Base-by-base conservation (phyloP, 495 filamentous ascomycete genomes). In the Pseudevernia furfuracea region DNA sequence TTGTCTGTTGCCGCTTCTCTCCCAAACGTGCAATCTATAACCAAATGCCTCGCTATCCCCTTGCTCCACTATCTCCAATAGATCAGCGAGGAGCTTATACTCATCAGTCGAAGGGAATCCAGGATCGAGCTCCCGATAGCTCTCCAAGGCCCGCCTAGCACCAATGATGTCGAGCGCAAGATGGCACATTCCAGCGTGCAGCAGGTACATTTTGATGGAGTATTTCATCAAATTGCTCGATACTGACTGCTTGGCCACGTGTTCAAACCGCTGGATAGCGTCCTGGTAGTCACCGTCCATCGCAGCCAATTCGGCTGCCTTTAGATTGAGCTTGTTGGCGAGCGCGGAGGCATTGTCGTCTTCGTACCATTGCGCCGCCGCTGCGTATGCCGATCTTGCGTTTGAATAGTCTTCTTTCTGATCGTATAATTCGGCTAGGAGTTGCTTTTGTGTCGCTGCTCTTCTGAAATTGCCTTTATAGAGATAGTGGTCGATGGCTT, bases 131-230 rank as follows among this genome's bases (percentile, higher is more conserved):
- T 96, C 90, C 38, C 83, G 82, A 76, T 95, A 96, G 64, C 77
- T 82, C 69, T 93, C 86, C 28, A 96, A 75, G 34, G 91, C 92
- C 39, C 89, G 85, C 68, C 85, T 87, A 9, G 85, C 79, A 28
- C 83, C 88, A 53, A 96, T 87, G 66, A 87, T 75, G 71, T 55
- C 56, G 19, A 23, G n/a, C 61, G 90, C 89, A 44, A 95, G 79
- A 67, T 88, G 84, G 75, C 89, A 93, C 59, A 97, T 85, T 44
- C 90, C 91, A 1, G 90, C 89, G 79, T 96, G 96, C 65, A 96
- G 78, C 73, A 95, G 88, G 76, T 96, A 96, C 59, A 95, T 89
- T 74, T 96, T 96, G 62, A 96, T 87, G 21, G 85, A 90, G 83
- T 87, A 96, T 70, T 85, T 90, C 90, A 95, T 92, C 66, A 92